Conservation (phyloP, 2,329 filamentous ascomycete species). For the Fusarium anthophilum region DNA sequence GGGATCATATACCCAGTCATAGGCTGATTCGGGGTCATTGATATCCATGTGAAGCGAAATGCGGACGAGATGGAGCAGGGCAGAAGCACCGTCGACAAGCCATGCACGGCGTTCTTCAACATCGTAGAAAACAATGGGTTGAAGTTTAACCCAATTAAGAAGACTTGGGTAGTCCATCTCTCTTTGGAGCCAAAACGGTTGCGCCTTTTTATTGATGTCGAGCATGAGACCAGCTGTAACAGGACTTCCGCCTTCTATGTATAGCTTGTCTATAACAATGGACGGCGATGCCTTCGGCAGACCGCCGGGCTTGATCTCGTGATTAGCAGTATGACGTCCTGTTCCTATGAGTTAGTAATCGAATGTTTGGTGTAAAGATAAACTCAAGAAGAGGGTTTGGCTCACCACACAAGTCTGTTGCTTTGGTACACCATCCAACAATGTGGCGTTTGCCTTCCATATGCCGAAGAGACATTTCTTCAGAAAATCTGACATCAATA, state of each 20-base stretch:
- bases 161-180: constrained; percentile 17
- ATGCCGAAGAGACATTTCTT: not conserved
- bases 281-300: not conserved
- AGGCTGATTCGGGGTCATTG: constrained; percentile 13
- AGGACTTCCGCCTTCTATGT: constrained; percentile 6
- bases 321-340: not conserved
- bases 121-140: constrained; percentile 11
- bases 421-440: constrained; percentile 17
- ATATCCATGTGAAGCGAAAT: constrained; percentile 6
- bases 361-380: too few species aligned
- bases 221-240: constrained; percentile 3
- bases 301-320: not conserved
- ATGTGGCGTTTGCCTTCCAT: constrained; percentile 14
- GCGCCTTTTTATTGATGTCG: constrained; percentile 7
- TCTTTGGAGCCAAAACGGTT: constrained; percentile 18
- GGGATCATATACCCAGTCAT: constrained; percentile 19
- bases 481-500: not conserved
- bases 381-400: too few species aligned
- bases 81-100: constrained; percentile 21
- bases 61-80: constrained; percentile 21
- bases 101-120: constrained; percentile 3
- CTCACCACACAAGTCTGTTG: constrained; percentile 13
- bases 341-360: not conserved
- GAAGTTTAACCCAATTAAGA: constrained; percentile 12
- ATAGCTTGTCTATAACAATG: constrained; percentile 4